Percentiles rank a stretch among this genome's conserved stretches.
Conservation (phyloP, 257 asterid genomes). For the Solanum virginianum region DNA sequence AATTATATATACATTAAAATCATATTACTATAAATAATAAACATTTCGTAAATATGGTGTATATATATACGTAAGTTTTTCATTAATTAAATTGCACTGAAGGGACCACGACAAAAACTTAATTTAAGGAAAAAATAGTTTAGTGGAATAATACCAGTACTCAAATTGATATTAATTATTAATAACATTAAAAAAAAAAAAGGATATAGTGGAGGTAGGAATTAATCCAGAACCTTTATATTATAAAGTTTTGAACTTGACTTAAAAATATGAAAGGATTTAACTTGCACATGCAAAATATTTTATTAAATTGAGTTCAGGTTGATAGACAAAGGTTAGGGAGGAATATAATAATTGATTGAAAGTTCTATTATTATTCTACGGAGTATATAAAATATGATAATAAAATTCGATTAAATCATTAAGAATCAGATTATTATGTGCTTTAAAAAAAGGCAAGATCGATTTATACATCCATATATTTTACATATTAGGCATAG, state of each 20-base stretch:
- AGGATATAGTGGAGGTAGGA: not conserved
- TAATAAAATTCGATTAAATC: not conserved
- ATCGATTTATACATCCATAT: not conserved
- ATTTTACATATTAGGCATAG: not conserved
- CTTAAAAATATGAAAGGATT: not conserved
- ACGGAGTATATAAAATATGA: not conserved
- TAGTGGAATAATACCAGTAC: not conserved
- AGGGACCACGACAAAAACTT: not conserved
- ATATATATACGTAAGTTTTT: no score
- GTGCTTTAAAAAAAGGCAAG: not conserved
- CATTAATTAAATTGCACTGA: not conserved
- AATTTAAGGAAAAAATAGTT: not conserved
- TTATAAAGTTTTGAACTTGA: not conserved
- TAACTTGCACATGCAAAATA: not conserved
- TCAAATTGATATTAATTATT: not conserved
- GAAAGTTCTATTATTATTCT: not conserved
- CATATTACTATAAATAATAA: no score
- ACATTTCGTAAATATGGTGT: no score
- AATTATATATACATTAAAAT: no score
- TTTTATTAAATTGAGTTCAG: not conserved
- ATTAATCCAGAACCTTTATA: no score
- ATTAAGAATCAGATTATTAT: not conserved
- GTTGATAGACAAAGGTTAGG: not conserved
- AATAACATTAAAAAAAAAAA: not conserved
- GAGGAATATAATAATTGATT: not conserved